Evolutionary conservation across 306 rosid genomes (phyloP), one percentile per base, ranked within the genome.

Genomic region (Glycine soja): DNA sequence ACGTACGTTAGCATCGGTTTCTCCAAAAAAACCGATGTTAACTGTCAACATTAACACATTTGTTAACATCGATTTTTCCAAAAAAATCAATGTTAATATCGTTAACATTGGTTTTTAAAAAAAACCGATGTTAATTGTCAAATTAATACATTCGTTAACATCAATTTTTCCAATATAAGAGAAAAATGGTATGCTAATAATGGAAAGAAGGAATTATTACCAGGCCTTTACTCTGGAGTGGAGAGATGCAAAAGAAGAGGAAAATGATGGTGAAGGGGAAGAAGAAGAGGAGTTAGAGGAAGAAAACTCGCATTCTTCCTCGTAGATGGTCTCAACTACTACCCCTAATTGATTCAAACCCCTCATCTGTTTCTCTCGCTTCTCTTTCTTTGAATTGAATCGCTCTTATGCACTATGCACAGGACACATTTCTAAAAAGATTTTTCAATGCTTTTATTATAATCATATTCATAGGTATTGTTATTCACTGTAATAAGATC

Each of bases 251-350:
- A 81, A 84, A 46, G 91, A 89, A 76, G 91, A 85, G 34, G 87
- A 85, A 53, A 77, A 63, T 7, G 91, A 66, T 0, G 89, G 81
- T 24, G 91, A 90, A 64, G 80, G 81, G 70, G 94, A 84, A 46
- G 77, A 24, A 24, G 2, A 24, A 14, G 91, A 86, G 13, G 92
- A 81, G 15, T 88, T 76, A 24, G 92, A 83, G 34, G 34, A 36
- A 3, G 89, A 89, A 57, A 81, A 83, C 32, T 90, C 92, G 58
- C 78, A 85, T 61, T 88, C 92, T 78, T 92, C 94, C 40, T 92
- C 97, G 54, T 89, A 85, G 80, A 92, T 92, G 59, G 97, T 92
- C 45, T 90, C 91, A 61, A 92, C 94, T n/a, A n/a, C n/a, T 4
- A 73, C 36, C 7, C 90, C 91, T 38, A 90, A 76, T 75, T 83